Base-by-base conservation (phyloP, 345 rosid species). In the Camelina sativa region DNA sequence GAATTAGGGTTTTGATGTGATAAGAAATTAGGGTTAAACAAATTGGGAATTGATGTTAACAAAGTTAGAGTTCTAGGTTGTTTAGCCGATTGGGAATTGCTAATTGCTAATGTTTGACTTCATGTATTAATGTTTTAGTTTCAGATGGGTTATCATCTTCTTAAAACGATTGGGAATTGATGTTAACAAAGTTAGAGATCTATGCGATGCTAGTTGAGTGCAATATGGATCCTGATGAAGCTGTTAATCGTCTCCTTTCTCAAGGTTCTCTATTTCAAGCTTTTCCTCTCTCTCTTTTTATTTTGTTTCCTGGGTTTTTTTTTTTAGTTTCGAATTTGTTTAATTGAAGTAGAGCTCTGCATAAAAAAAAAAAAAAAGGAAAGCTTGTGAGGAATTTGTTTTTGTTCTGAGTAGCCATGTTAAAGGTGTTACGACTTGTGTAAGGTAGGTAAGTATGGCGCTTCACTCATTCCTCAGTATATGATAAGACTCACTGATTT, bases 221-320 rank as follows among this genome's bases (percentile, higher is more conserved):
- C 79, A 82, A 85, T 79, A 90, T 90, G 98, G 93, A 92, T 94
- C 98, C 89, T 68, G 82, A 92, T 78, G 97, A 95, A 74, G 81
- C 99, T 38, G 95, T 90, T 70, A 89, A 71, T 77, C 96, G 98
- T 78, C 96, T 92, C 15, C 94, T 95, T 67, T 35, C 86, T 65
- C 97, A 89, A 92, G 99, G 96, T 92, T 53, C 48, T 28, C 30
- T 28, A 30, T 67, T 52, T 67, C 16, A 43, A 13, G 12, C 1
- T n/a, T 17, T 17, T 17, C 8, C 10, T 12, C 0, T 37, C 17
- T 17, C 17, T 17, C 0, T 12, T 51, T 51, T 17, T 17, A 17
- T 17, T 17, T 17, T 17, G 17, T 17, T 17, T 17, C 17, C 28
- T 13, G 12, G 41, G 17, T 17, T 17, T 17, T 17, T 17, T 17